Base-by-base conservation (phyloP, 495 filamentous ascomycete species). In the Schizothecium vesticola region DNA sequence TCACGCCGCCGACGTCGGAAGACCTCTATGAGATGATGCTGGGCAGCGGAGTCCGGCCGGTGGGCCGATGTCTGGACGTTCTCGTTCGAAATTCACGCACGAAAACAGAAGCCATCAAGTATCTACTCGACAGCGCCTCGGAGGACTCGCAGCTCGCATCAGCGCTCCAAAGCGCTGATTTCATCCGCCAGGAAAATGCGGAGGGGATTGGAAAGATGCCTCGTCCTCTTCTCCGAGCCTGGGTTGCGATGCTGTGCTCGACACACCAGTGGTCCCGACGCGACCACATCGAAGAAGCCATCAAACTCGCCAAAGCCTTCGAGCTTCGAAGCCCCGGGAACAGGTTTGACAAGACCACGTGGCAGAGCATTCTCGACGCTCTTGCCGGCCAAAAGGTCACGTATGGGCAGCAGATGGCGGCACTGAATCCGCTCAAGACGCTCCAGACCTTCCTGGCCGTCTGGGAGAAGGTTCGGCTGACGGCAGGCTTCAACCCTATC, bases 21-120 rank as follows among this genome's bases (percentile, higher is more conserved):
- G 74, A 80, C 51, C 64, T 84, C 11, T 84, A 84, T 60, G 60
- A 75, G 13, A 67, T 65, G 59, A 82, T 84, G 80, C 64, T 76
- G 8, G 64, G 65, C 1, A 69, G 74, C 0, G 79, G 80, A 6
- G 64, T 82, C 59, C 75, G 67, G 63, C 81, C 82, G 0, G 57
- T 67, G 24, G 77, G 75, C 0, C 21, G 70, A 43, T 81, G 78
- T 24, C 77, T 83, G 19, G 64, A 65, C 16, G 68, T 74, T 0
- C 75, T 84, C 2, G 12, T 84, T 0, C 64, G 33, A 7, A 75
- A 81, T 59, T 75, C 81, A 3, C 56, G 21, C 0, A 78, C 79
- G 7, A 67, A 76, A 29, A 63, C 72, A 33, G 68, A 67, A 57
- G 81, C 73, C 8, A 7, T 70, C n/a, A 69, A 64, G 31, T 83